Evolutionary conservation across 2,329 filamentous ascomycete species (phyloP).

Genomic region (Aspergillus transmontanensis): DNA sequence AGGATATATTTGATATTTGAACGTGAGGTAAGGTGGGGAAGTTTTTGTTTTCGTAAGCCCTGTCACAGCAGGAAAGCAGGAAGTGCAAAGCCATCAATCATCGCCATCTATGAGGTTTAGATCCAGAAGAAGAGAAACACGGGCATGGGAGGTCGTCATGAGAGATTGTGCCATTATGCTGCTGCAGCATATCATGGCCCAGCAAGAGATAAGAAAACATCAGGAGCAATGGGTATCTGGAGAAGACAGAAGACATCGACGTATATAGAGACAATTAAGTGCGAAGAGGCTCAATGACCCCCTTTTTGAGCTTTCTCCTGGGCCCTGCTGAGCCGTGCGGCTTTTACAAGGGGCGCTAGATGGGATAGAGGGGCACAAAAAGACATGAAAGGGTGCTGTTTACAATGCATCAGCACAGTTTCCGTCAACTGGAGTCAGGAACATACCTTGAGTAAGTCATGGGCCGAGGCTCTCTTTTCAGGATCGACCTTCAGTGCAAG

Average conservation of each 20-base stretch:
- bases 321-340: slow-evolving; percentile 80
- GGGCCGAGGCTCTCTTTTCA: slow-evolving; percentile 92
- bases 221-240: slow-evolving; percentile 30
- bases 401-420: slow-evolving; percentile 19
- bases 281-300: slow-evolving; percentile 29
- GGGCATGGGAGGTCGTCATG: slow-evolving; percentile 10
- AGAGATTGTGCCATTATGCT: slow-evolving; percentile 22
- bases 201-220: slow-evolving; percentile 22
- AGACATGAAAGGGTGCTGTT: slow-evolving; percentile 78
- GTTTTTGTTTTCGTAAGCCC: slow-evolving; percentile 8
- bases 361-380: slow-evolving; percentile 72
- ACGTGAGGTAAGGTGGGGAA: slow-evolving; percentile 7
- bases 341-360: slow-evolving; percentile 81
- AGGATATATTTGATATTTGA: neutral
- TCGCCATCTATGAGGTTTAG: slow-evolving; percentile 29
- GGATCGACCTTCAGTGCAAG: slow-evolving; percentile 96
- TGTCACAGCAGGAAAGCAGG: slow-evolving; percentile 4
- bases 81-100: slow-evolving; percentile 21
- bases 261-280: slow-evolving; percentile 27
- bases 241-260: slow-evolving; percentile 33
- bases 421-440: neutral
- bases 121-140: slow-evolving; percentile 13
- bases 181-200: slow-evolving; percentile 20
- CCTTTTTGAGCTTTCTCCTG: slow-evolving; percentile 79
- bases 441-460: slow-evolving; percentile 88